A percentile compares a stretch with the other conserved stretches of the same genome.
Evolutionary conservation across 345 rosid genomes (phyloP).

Genomic region (Eucalyptus caleyi): DNA sequence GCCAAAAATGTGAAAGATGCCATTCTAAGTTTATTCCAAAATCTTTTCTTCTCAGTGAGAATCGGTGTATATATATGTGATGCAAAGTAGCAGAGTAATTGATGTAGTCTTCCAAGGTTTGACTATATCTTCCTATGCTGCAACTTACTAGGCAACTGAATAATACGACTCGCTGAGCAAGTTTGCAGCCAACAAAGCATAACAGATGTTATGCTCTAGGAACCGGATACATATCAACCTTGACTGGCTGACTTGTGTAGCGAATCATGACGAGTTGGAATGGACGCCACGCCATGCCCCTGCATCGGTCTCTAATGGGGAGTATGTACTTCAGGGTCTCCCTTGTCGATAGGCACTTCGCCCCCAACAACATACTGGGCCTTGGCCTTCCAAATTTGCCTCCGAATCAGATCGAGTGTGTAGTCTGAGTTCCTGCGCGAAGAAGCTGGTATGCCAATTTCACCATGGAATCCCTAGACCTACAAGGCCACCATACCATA

Average conservation of each 20-base stretch:
- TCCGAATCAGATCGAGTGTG: background rate
- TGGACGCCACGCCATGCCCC: background rate
- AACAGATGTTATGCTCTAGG: background rate
- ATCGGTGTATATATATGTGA: background rate
- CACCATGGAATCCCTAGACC: background rate
- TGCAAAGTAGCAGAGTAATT: background rate
- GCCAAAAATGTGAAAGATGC: background rate
- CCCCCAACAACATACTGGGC: background rate
- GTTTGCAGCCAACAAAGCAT: background rate
- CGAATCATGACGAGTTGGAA: background rate
- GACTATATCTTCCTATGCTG: background rate
- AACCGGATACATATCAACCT: background rate
- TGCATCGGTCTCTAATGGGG: background rate
- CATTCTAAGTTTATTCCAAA: background rate
- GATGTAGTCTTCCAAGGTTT: background rate
- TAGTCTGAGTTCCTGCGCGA: background rate
- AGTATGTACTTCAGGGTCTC: background rate
- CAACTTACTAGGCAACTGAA: background rate
- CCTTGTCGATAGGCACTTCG: background rate
- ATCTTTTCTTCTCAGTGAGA: background rate
- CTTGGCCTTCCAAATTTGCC: background rate
- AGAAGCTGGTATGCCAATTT: background rate
- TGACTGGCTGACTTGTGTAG: background rate
- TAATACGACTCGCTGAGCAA: background rate
- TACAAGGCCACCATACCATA: background rate